These are phyloP conservation scores for Suhomyces bokatorum DNA, from an alignment of 1,139 yeast species.

Conservation along the genomic window DNA sequence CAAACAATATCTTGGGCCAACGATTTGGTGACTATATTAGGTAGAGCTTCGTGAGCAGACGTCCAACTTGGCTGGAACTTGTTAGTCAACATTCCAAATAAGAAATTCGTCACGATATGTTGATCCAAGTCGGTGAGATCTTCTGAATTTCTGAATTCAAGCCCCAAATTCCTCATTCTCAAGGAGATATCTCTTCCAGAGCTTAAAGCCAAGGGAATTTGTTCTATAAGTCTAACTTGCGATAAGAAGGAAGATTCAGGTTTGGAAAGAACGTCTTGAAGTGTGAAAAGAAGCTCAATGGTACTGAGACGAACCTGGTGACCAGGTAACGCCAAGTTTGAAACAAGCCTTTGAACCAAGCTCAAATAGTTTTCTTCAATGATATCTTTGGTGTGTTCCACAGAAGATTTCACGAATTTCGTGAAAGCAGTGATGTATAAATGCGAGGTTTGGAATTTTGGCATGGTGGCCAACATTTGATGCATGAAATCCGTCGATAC, in stretches of 20 bases:
- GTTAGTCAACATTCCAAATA: conserved; percentile 74
- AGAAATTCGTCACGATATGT: conserved; percentile 50
- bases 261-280: conserved; percentile 27
- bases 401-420: conserved; percentile 15
- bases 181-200: conserved; percentile 75
- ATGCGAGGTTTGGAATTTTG: conserved; percentile 21
- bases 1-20: conserved; percentile 49
- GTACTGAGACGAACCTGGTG: conserved; percentile 50
- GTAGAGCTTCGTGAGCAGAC: conserved; percentile 64
- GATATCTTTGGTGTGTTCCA: neutral
- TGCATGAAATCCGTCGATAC: neutral
- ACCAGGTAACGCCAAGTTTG: conserved; percentile 48
- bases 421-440: conserved; percentile 24
- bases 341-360: conserved; percentile 15
- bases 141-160: conserved; percentile 44
- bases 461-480: conserved; percentile 15
- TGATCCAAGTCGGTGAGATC: conserved; percentile 36
- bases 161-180: conserved; percentile 64
- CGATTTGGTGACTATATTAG: conserved; percentile 45
- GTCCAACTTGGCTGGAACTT: conserved; percentile 87
- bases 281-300: conserved; percentile 37
- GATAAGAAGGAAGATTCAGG: conserved; percentile 35
- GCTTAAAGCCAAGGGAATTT: conserved; percentile 66
- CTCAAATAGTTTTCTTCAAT: conserved; percentile 3
- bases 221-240: conserved; percentile 62